Evolutionary conservation across 345 rosid genomes (phyloP).

Genomic region (Salix brachista): DNA sequence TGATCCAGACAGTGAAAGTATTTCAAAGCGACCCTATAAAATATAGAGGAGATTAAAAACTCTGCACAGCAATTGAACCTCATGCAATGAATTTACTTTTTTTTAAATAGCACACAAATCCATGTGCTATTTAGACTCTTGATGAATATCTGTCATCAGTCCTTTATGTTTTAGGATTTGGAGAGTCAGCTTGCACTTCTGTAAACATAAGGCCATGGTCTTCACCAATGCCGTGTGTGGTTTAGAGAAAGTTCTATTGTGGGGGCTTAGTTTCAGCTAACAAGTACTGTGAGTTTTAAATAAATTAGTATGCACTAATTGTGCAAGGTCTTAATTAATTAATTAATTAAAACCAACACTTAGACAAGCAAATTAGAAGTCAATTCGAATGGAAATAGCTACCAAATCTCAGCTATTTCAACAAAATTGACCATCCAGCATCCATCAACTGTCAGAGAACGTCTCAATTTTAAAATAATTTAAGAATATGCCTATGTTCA

Average conservation of each 20-base stretch:
- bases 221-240: neutral
- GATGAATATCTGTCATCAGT: neutral
- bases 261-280: neutral
- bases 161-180: neutral
- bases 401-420: neutral
- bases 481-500: neutral
- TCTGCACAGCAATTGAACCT: neutral
- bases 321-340: neutral
- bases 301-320: neutral
- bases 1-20: conserved; percentile 89
- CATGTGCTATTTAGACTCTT: neutral
- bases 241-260: neutral
- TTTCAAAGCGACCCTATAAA: conserved; percentile 90
- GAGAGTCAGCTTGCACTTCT: neutral
- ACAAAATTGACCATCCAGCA: neutral
- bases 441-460: neutral
- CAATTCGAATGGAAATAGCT: neutral
- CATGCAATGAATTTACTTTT: neutral
- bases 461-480: neutral
- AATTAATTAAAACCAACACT: neutral
- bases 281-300: neutral
- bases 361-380: neutral
- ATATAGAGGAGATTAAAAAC: neutral
- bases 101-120: too few relatives aligned
- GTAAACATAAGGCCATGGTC: neutral